Evolutionary conservation across 306 rosid genomes (phyloP).

Genomic region (Alnus glutinosa): DNA sequence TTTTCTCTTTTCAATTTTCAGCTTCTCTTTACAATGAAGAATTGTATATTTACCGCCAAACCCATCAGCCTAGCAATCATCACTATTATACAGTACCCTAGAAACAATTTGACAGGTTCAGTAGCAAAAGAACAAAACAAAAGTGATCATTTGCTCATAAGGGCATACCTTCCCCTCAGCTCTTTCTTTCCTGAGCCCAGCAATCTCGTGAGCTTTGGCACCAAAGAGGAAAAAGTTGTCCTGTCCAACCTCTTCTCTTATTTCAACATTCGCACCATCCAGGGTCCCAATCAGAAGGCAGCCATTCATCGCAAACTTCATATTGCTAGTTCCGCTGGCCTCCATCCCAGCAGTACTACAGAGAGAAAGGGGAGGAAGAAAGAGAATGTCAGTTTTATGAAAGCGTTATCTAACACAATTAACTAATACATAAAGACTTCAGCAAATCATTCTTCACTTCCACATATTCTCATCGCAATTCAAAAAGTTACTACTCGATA

Average conservation of each 20-base stretch:
- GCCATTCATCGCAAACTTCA: conserved; percentile 98
- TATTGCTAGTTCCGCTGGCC: conserved; percentile 99
- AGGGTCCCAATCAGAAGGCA: conserved; percentile 92
- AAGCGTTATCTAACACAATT: neutral
- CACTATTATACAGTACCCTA: conserved; percentile 1
- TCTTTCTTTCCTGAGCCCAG: conserved; percentile 88
- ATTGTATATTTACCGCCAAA: neutral
- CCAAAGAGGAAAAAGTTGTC: conserved; percentile 98
- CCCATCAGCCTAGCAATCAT: conserved; percentile 18
- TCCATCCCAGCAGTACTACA: conserved; percentile 99
- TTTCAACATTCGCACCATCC: conserved; percentile 99
- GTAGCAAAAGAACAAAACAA: conserved; percentile 3
- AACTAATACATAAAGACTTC: neutral
- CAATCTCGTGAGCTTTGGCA: conserved; percentile 90
- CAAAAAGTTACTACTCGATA: too few species aligned
- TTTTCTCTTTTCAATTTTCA: neutral
- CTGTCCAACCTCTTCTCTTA: conserved; percentile 89
- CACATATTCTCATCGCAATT: neutral
- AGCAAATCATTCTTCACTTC: neutral
- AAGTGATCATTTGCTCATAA: conserved; percentile 18
- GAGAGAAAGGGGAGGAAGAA: neutral
- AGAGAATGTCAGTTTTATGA: neutral
- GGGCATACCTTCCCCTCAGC: conserved; percentile 86
- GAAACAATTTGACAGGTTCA: conserved; percentile 6
- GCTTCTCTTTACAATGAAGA: neutral